Percentiles rank a stretch among this genome's conserved stretches.
phyloP scores from a whole-genome alignment of 192 early-diverging fungal genomes.

The Coemansia reversa region DNA sequence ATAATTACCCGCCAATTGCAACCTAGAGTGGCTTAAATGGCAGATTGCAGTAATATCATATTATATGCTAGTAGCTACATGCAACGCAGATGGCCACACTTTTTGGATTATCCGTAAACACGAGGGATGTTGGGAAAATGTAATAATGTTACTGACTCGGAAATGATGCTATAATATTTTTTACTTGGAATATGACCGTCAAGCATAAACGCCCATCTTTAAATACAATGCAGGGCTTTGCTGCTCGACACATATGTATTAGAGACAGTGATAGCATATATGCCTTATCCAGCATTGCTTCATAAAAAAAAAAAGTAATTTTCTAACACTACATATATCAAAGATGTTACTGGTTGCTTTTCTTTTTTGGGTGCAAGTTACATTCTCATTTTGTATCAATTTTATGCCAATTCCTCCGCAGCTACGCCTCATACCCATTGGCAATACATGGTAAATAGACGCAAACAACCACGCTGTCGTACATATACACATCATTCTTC shows the following conservation, averaged over 20 bases:
- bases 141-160: constrained; percentile 5
- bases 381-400: neutral
- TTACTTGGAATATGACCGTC: neutral
- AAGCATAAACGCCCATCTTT: neutral
- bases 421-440: neutral
- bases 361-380: neutral
- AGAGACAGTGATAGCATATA: constrained; percentile 19
- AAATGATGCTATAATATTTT: constrained; percentile 6
- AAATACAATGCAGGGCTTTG: neutral
- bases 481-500: neutral
- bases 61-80: neutral
- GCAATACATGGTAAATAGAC: neutral
- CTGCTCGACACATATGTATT: constrained; percentile 6
- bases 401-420: neutral
- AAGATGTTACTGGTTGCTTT: neutral
- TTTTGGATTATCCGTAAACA: neutral
- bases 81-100: neutral
- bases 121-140: neutral
- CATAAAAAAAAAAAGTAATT: neutral
- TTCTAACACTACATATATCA: neutral
- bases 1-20: neutral
- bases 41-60: neutral
- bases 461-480: neutral
- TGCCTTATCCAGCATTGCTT: neutral
- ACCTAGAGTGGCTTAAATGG: neutral